These are phyloP conservation scores for Obba rivulosa DNA, from an alignment of 768 basidiomycete genomes.

Conservation along the genomic window DNA sequence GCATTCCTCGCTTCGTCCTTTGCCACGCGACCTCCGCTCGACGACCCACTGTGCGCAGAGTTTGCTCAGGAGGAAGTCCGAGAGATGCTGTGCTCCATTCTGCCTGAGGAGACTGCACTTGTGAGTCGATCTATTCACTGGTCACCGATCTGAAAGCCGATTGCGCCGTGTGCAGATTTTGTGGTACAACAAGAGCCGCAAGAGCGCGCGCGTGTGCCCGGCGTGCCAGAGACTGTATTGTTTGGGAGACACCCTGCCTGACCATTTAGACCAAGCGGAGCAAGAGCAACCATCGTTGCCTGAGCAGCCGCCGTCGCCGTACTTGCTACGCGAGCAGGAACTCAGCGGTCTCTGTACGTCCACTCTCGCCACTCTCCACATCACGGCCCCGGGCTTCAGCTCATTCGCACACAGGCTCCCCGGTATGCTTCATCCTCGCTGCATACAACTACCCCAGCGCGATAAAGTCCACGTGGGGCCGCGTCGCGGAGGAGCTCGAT, in stretches of 20 bases:
- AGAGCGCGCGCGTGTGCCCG: conserved; percentile 67
- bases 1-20: conserved; percentile 65
- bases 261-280: conserved; percentile 25
- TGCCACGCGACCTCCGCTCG: conserved; percentile 56
- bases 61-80: conserved; percentile 73
- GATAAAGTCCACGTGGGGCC: conserved; percentile 66
- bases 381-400: background rate
- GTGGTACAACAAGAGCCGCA: conserved; percentile 84
- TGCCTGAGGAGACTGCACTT: conserved; percentile 68
- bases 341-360: conserved; percentile 75
- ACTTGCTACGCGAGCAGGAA: conserved; percentile 53
- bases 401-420: conserved; percentile 49
- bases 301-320: conserved; percentile 26
- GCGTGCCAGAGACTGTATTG: conserved; percentile 70
- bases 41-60: conserved; percentile 68
- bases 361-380: background rate
- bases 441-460: conserved; percentile 58
- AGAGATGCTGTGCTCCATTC: conserved; percentile 62
- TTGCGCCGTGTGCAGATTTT: conserved; percentile 44
- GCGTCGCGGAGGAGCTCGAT: conserved; percentile 61
- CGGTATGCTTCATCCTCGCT: conserved; percentile 72
- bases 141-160: background rate
- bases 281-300: conserved; percentile 3
- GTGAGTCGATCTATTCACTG: conserved; percentile 33
- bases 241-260: conserved; percentile 59